Percentiles rank a stretch among this genome's conserved stretches.
These are phyloP conservation scores for Lichtheimia ramosa DNA, from an alignment of 371 early-diverging fungal species.

Conservation along the genomic window DNA sequence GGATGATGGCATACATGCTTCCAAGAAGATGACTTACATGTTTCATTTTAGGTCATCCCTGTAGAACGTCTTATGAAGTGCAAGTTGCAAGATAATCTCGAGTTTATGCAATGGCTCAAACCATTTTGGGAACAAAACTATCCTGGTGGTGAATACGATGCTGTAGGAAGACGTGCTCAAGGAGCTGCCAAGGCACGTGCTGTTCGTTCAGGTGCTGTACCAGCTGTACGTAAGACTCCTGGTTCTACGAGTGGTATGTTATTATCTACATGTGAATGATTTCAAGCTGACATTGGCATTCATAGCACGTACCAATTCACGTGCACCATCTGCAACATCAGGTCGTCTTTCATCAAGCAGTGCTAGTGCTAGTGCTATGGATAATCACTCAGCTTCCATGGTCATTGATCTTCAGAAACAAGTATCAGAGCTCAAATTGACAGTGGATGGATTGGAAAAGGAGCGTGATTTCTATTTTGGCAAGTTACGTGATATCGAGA, in stretches of 20 bases:
- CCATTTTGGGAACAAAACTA: conserved; percentile 83
- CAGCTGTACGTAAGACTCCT: conserved; percentile 8
- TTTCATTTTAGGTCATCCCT: conserved; percentile 61
- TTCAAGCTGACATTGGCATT: too few species aligned
- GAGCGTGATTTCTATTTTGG: conserved; percentile 95
- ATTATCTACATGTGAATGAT: too few species aligned
- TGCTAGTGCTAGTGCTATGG: conserved; percentile 28
- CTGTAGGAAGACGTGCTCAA: conserved; percentile 71
- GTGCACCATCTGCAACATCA: conserved; percentile 17
- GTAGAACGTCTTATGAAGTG: conserved; percentile 85
- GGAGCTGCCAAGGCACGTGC: conserved; percentile 22
- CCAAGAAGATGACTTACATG: not conserved
- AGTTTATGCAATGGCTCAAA: conserved; percentile 94
- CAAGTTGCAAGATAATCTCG: conserved; percentile 95
- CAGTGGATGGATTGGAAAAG: conserved; percentile 89
- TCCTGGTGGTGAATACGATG: conserved; percentile 83
- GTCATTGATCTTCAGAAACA: conserved; percentile 73
- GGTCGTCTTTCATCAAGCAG: conserved; percentile 27
- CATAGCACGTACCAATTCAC: conserved; percentile 28
- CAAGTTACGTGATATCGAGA: conserved; percentile 92
- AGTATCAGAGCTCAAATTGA: conserved; percentile 73
- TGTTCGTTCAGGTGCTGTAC: conserved; percentile 12
- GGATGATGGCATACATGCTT: not conserved
- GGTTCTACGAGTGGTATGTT: not conserved
- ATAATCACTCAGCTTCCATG: conserved; percentile 48